Conservation (phyloP, 306 rosid species). For the Astragalus glycyphyllos region DNA sequence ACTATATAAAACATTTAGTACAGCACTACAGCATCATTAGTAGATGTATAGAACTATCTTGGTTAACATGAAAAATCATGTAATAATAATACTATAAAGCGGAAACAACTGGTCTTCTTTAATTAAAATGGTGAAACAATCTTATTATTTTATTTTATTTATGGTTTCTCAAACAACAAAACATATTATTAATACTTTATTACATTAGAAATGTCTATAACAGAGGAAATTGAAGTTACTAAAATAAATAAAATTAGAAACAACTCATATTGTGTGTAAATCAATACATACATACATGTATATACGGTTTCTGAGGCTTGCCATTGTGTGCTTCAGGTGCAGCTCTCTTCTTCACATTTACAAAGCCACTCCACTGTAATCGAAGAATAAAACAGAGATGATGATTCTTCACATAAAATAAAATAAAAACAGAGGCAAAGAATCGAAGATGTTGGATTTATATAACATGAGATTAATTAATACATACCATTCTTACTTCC, state of each 20-base stretch:
- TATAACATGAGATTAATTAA: neutral
- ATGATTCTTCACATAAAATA: neutral
- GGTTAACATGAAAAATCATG: too few species aligned
- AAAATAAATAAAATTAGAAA: conserved; percentile 2
- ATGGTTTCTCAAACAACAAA: neutral
- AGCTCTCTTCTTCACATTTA: neutral
- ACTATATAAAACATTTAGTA: too few species aligned
- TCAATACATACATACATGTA: conserved; percentile 6
- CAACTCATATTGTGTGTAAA: neutral
- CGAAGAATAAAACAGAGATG: neutral
- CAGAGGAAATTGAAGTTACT: neutral
- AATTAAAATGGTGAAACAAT: too few species aligned
- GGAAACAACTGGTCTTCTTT: too few species aligned
- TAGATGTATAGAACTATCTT: too few species aligned
- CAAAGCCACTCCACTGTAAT: neutral
- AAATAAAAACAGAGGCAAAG: neutral
- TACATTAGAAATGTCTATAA: neutral
- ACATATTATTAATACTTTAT: too few species aligned
- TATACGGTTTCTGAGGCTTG: neutral
- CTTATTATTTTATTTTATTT: too few species aligned
- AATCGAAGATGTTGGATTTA: neutral
- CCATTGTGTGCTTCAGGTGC: neutral
- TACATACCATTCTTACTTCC: neutral
- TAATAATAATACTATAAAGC: too few species aligned
- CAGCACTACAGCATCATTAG: too few species aligned